These are phyloP conservation scores for Mycena venus DNA, from an alignment of 768 basidiomycete species.

Conservation along the genomic window DNA sequence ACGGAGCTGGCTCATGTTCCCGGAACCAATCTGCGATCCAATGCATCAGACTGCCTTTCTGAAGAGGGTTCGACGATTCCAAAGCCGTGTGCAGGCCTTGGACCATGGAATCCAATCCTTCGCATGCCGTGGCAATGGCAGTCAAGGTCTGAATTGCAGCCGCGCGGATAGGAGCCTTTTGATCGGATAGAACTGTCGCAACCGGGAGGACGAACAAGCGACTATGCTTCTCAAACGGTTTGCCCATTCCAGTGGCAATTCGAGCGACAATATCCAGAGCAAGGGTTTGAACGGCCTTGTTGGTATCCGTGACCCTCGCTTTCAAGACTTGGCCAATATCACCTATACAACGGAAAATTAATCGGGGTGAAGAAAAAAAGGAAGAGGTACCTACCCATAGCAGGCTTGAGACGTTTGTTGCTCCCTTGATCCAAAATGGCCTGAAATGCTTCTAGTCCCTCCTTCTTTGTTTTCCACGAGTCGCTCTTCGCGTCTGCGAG, in stretches of 20 bases:
- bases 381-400: slow-evolving; percentile 76
- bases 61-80: slow-evolving; percentile 89
- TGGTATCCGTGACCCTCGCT: slow-evolving; percentile 89
- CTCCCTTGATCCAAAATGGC: slow-evolving; percentile 88
- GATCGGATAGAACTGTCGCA: slow-evolving; percentile 89
- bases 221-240: slow-evolving; percentile 91
- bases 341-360: slow-evolving; percentile 58
- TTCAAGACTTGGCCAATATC: slow-evolving; percentile 94
- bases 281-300: slow-evolving; percentile 92
- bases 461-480: slow-evolving; percentile 97
- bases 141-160: slow-evolving; percentile 84
- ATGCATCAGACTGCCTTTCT: slow-evolving; percentile 81
- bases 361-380: slow-evolving; percentile 1
- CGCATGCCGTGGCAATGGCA: slow-evolving; percentile 87
- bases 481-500: slow-evolving; percentile 90
- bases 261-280: slow-evolving; percentile 92
- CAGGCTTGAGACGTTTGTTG: slow-evolving; percentile 93
- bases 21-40: slow-evolving; percentile 90
- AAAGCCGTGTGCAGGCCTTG: slow-evolving; percentile 82
- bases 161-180: slow-evolving; percentile 88
- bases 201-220: slow-evolving; percentile 84
- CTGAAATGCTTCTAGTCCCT: slow-evolving; percentile 89
- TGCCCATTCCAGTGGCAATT: slow-evolving; percentile 95
- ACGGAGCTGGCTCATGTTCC: slow-evolving; percentile 64
- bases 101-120: slow-evolving; percentile 87